phyloP scores from a whole-genome alignment of 1,284 basidiomycete species.

The Rhodotorula sp. region DNA sequence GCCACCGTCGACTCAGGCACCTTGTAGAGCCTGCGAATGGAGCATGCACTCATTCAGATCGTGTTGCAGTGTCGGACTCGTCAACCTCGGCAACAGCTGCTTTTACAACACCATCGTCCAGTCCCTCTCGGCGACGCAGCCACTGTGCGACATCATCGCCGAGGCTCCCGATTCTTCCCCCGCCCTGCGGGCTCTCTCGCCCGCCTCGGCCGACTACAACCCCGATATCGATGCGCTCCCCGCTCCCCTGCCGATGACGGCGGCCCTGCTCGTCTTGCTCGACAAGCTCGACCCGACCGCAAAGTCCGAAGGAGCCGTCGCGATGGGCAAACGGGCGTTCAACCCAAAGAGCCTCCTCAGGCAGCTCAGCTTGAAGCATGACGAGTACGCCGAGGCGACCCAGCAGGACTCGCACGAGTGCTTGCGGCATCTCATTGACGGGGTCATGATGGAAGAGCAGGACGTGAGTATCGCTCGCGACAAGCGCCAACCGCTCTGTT shows the following conservation, averaged over 20 bases:
- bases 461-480: constrained; percentile 61
- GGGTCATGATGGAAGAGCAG: constrained; percentile 91
- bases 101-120: constrained; percentile 49
- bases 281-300: constrained; percentile 29
- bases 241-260: constrained; percentile 43
- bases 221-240: constrained; percentile 40
- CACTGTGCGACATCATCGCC: constrained; percentile 43
- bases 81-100: constrained; percentile 47
- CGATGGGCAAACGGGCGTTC: constrained; percentile 38
- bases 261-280: constrained; percentile 34
- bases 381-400: constrained; percentile 77
- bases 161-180: constrained; percentile 41
- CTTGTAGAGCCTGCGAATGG: neutral
- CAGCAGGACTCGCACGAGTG: constrained; percentile 97
- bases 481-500: neutral
- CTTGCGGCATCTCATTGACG: constrained; percentile 79
- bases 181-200: constrained; percentile 38
- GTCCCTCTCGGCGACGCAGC: constrained; percentile 44
- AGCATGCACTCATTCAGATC: neutral
- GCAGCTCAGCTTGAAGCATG: constrained; percentile 76
- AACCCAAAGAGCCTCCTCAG: constrained; percentile 58
- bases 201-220: constrained; percentile 28
- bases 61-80: constrained; percentile 38
- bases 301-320: constrained; percentile 27
- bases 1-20: neutral